Percentiles rank a stretch among this genome's conserved stretches.
phyloP scores from a whole-genome alignment of 179 eudicot species.

The Corrigiola litoralis region DNA sequence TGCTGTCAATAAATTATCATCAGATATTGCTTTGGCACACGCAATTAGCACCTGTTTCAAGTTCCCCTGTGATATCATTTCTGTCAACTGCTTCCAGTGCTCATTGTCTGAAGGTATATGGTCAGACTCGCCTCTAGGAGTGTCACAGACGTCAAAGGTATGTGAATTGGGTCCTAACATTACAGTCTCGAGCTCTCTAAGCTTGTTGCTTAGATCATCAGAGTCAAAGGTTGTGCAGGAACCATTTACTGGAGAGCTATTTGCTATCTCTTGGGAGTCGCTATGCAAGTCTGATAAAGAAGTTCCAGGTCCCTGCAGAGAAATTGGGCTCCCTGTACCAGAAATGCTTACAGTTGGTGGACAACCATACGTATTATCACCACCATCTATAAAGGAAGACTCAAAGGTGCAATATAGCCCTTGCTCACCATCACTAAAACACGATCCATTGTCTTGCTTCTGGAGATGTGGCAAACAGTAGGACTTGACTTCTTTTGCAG shows the following conservation, averaged over 20 bases:
- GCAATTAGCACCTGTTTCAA: constrained; percentile 35
- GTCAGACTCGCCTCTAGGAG: constrained; percentile 8
- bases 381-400: constrained; percentile 14
- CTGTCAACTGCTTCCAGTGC: constrained; percentile 36
- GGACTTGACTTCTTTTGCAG: too few relatives aligned
- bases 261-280: constrained; percentile 19
- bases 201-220: constrained; percentile 34
- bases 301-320: constrained; percentile 14
- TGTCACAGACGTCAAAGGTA: constrained; percentile 10
- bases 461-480: neutral
- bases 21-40: constrained; percentile 42
- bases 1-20: constrained; percentile 31
- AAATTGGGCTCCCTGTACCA: constrained; percentile 27
- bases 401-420: constrained; percentile 18
- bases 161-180: constrained; percentile 52
- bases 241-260: constrained; percentile 22
- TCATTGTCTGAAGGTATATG: constrained; percentile 16
- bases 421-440: constrained; percentile 2
- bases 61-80: constrained; percentile 34
- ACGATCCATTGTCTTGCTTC: neutral
- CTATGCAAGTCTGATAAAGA: constrained; percentile 13
- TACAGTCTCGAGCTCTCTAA: constrained; percentile 48
- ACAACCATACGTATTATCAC: constrained; percentile 24
- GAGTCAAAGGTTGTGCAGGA: constrained; percentile 24
- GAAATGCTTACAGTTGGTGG: constrained; percentile 34